Conservation (phyloP, 306 rosid species). For the Cucumis cinereus region DNA sequence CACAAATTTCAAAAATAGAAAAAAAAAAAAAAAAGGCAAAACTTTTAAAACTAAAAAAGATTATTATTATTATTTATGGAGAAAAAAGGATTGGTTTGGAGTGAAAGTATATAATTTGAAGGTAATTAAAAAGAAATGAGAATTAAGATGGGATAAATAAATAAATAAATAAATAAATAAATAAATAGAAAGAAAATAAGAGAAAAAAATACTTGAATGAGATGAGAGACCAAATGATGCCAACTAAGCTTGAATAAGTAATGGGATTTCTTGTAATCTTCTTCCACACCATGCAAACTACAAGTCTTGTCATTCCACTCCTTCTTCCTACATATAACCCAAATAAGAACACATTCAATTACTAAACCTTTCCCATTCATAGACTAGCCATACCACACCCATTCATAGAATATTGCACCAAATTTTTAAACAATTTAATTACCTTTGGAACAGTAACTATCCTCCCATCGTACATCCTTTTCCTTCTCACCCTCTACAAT, state of each 20-base stretch:
- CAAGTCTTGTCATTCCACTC: constrained; percentile 38
- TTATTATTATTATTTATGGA: no score
- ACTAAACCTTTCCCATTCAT: no score
- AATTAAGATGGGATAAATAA: neutral
- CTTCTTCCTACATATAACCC: neutral
- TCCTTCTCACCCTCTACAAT: neutral
- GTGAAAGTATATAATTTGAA: neutral
- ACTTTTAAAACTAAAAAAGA: no score
- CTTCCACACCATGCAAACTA: constrained; percentile 66
- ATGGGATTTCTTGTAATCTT: constrained; percentile 70
- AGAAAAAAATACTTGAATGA: constrained; percentile 34
- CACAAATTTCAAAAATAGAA: no score
- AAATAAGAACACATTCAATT: no score
- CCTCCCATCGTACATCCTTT: neutral
- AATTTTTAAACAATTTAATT: neutral
- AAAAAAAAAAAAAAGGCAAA: no score
- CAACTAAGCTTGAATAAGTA: constrained; percentile 57
- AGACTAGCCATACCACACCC: no score
- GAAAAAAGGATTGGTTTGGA: no score
- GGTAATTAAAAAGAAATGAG: neutral
- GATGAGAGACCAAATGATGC: constrained; percentile 68
- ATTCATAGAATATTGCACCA: no score
- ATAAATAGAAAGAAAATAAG: neutral
- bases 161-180: neutral
- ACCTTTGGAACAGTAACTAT: neutral